Evolutionary conservation across 2,329 filamentous ascomycete genomes (phyloP), one percentile per base, ranked within the genome.

Genomic region (Acrocalymma vagum): DNA sequence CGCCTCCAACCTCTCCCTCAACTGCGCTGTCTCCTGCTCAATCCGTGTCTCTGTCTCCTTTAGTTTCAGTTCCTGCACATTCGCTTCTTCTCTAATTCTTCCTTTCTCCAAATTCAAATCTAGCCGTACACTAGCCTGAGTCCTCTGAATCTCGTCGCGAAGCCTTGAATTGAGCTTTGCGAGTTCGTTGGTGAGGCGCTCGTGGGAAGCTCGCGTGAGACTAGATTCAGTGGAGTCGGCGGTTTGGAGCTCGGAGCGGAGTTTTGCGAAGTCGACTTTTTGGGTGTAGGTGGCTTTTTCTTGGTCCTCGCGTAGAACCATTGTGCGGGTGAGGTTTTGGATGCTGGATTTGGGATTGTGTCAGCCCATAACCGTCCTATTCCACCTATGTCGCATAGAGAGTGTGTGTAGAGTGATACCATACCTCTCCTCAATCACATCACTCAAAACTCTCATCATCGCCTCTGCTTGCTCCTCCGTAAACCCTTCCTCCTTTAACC

Each of bases 31-130:
- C 77, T 97, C 94, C 74, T 97, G 93, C 77, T 99, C 94, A 62
- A 99, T 97, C 73, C 95, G 86, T 42, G 92, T 96, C 76, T 99
- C 94, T 9, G 94, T 97, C 80, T 99, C 94, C 77, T 96, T 96
- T 63, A 99, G 90, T 77, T 96, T 95, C 72, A 99, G 84, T 72
- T 99, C 94, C 75, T 97, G 94, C 42, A 88, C 87, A 55, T 96
- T 95, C 13, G 92, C 91, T 77, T 99, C 94, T 73, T 99, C 94
- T 48, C 94, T 80, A 56, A 97, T 99, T 49, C 94, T 82, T 10
- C 94, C 94, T 76, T 99, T 99, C 67, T 99, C 94, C 29, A 99
- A 76, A 71, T 97, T 99, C 47, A 99, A 75, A 71, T 99, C 94
- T 29, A 99, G 76, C 45, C 93, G 81, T 24, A 97, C 92, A 48